Percentiles rank a stretch among this genome's conserved stretches.
These are phyloP conservation scores for Durio zibethinus DNA, from an alignment of 345 rosid species.

Conservation along the genomic window DNA sequence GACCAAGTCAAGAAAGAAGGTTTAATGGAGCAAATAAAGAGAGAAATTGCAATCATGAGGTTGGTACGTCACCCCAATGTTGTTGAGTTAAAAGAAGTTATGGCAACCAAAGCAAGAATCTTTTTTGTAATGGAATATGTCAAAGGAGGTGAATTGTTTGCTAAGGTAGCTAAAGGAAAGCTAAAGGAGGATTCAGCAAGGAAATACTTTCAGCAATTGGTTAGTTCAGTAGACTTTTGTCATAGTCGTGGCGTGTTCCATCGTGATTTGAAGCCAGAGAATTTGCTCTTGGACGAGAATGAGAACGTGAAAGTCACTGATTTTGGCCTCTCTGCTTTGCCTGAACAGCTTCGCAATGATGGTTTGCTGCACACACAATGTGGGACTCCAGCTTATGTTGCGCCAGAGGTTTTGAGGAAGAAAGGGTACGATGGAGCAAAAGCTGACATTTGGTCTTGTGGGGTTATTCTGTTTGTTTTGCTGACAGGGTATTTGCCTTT, in stretches of 20 bases:
- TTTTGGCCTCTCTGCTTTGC: slow-evolving; percentile 30
- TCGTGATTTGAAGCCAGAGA: slow-evolving; percentile 35
- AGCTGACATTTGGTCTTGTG: slow-evolving; percentile 23
- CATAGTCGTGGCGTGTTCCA: slow-evolving; percentile 35
- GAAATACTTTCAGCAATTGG: slow-evolving; percentile 26
- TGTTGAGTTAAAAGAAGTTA: slow-evolving; percentile 29
- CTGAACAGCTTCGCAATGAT: slow-evolving; percentile 22
- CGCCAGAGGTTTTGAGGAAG: slow-evolving; percentile 18
- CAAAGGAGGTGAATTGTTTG: slow-evolving; percentile 31
- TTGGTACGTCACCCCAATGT: slow-evolving; percentile 29
- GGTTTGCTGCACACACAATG: slow-evolving; percentile 31
- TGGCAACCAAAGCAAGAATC: slow-evolving; percentile 28
- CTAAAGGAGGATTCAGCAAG: slow-evolving; percentile 29
- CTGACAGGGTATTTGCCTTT: slow-evolving; percentile 21
- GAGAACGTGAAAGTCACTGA: slow-evolving; percentile 28
- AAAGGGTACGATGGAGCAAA: slow-evolving; percentile 17
- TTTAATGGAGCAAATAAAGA: slow-evolving; percentile 25
- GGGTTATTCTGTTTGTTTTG: slow-evolving; percentile 22
- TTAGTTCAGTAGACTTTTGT: slow-evolving; percentile 27
- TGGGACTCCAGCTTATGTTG: slow-evolving; percentile 25
- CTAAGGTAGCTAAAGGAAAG: slow-evolving; percentile 27
- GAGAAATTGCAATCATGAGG: slow-evolving; percentile 29
- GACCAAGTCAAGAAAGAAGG: slow-evolving; percentile 26
- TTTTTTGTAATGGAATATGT: slow-evolving; percentile 28
- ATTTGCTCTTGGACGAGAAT: slow-evolving; percentile 27